These are phyloP conservation scores for Fagopyrum tataricum DNA, from an alignment of 148 eudicot species.

Conservation along the genomic window DNA sequence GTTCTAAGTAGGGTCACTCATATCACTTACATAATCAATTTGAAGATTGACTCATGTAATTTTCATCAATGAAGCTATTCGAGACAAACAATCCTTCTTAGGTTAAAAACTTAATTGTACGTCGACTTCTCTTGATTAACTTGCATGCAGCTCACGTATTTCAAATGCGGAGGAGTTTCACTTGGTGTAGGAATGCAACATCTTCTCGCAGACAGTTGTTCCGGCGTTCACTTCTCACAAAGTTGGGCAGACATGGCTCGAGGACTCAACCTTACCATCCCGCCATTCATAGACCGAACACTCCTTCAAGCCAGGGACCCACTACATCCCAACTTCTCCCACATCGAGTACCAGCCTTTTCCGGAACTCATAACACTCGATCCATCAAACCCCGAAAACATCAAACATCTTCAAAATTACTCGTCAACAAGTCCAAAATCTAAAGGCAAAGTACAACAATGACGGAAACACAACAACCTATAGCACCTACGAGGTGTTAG, in stretches of 20 bases:
- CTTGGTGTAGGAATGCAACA: constrained; percentile 18
- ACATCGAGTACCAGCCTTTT: constrained; percentile 19
- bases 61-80: too few species aligned
- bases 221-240: neutral
- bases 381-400: neutral
- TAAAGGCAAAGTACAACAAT: constrained; percentile 3
- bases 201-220: constrained; percentile 15
- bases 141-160: constrained; percentile 22
- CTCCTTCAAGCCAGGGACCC: constrained; percentile 20
- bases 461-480: neutral
- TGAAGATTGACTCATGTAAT: too few species aligned
- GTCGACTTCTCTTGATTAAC: too few species aligned
- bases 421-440: neutral
- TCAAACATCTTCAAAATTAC: neutral
- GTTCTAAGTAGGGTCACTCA: too few species aligned
- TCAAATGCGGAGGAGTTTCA: constrained; percentile 27
- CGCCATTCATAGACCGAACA: constrained; percentile 19
- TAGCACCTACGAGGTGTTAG: neutral
- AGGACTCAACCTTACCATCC: constrained; percentile 15
- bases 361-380: neutral
- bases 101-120: too few species aligned
- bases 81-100: too few species aligned
- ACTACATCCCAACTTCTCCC: constrained; percentile 18
- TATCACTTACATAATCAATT: too few species aligned
- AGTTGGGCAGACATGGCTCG: constrained; percentile 20